These are phyloP conservation scores for Diutina mesorugosa DNA, from an alignment of 1,139 yeast species.

Conservation along the genomic window DNA sequence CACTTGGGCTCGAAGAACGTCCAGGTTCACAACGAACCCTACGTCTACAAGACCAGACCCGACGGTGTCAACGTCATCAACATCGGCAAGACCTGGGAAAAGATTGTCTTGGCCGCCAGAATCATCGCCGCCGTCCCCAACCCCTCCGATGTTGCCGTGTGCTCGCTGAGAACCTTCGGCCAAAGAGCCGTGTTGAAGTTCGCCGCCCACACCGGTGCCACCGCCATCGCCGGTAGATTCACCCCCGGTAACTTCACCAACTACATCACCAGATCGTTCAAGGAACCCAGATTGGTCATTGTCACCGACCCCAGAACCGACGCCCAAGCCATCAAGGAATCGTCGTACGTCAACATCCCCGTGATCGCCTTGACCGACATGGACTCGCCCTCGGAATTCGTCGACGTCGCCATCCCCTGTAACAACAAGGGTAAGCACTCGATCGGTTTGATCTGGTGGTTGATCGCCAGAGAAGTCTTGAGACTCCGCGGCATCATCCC, in stretches of 20 bases:
- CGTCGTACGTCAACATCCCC: slow-evolving; percentile 99
- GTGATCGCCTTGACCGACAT: slow-evolving; percentile 98
- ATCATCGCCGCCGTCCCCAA: slow-evolving; percentile 99
- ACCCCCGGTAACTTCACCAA: slow-evolving; percentile 99
- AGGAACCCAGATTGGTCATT: slow-evolving; percentile 98
- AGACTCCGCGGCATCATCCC: slow-evolving; percentile 98
- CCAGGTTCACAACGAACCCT: slow-evolving; percentile 99
- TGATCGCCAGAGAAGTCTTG: slow-evolving; percentile 97
- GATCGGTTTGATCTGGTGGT: slow-evolving; percentile 99
- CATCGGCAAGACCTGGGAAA: slow-evolving; percentile 99
- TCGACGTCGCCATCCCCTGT: slow-evolving; percentile 99
- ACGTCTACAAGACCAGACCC: slow-evolving; percentile 98
- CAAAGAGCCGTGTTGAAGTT: slow-evolving; percentile 99
- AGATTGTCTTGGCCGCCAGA: slow-evolving; percentile 99
- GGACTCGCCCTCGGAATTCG: slow-evolving; percentile 98
- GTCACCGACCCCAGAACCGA: slow-evolving; percentile 99
- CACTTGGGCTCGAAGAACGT: slow-evolving; percentile 99
- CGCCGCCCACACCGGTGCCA: slow-evolving; percentile 99
- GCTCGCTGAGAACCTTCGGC: slow-evolving; percentile 98
- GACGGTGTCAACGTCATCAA: slow-evolving; percentile 99
- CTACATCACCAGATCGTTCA: slow-evolving; percentile 99
- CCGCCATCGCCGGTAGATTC: slow-evolving; percentile 99
- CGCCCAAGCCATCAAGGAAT: slow-evolving; percentile 99
- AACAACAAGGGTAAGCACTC: slow-evolving; percentile 99
- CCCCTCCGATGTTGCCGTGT: slow-evolving; percentile 96